phyloP scores from a whole-genome alignment of 208 protist genomes.

The Naegleria fowleri region DNA sequence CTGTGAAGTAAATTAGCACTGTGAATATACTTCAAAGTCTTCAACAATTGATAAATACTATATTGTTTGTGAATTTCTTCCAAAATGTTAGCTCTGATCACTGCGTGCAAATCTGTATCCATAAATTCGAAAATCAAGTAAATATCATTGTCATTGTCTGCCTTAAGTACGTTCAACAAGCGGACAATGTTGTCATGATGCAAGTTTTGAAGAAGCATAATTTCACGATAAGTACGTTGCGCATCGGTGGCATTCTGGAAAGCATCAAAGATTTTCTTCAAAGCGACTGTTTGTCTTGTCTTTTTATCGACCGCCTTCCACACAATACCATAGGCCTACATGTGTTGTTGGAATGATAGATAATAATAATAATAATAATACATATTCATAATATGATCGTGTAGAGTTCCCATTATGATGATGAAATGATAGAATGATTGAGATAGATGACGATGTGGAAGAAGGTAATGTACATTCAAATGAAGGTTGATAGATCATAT shows the following conservation, averaged over 20 bases:
- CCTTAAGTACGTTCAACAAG: slow-evolving; percentile 90
- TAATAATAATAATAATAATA: too few relatives aligned
- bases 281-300: slow-evolving; percentile 75
- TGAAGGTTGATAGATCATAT: not conserved
- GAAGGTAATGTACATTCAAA: too few relatives aligned
- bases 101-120: slow-evolving; percentile 77
- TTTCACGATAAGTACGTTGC: slow-evolving; percentile 87
- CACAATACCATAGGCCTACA: slow-evolving; percentile 82
- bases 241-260: slow-evolving; percentile 75
- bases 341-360: not conserved
- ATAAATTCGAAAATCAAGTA: slow-evolving; percentile 97
- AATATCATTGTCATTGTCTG: slow-evolving; percentile 92
- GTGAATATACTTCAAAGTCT: slow-evolving; percentile 92
- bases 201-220: slow-evolving; percentile 92
- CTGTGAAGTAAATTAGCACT: slow-evolving; percentile 78
- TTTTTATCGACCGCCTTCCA: slow-evolving; percentile 82
- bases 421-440: not conserved
- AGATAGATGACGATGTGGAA: too few relatives aligned
- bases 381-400: not conserved
- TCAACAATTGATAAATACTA: slow-evolving; percentile 93
- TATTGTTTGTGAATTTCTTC: slow-evolving; percentile 94
- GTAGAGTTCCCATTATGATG: not conserved
- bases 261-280: slow-evolving; percentile 95
- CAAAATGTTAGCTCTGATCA: slow-evolving; percentile 93
- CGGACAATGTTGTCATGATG: slow-evolving; percentile 94